phyloP scores from a whole-genome alignment of 495 filamentous ascomycete genomes.

The Xylaria bambusicola region DNA sequence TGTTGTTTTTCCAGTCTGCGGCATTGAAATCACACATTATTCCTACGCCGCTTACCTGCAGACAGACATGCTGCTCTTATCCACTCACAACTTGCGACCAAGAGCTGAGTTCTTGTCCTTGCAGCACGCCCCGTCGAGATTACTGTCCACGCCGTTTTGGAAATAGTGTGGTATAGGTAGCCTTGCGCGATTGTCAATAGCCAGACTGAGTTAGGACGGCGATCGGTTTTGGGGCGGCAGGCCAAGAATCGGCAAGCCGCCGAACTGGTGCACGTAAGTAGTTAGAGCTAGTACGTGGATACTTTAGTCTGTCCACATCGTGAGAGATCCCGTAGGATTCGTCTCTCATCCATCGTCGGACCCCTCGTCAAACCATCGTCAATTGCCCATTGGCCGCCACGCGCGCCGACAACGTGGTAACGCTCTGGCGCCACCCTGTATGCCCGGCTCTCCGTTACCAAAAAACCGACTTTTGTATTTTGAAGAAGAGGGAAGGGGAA shows the following conservation, averaged over 20 bases:
- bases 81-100: conserved; percentile 1
- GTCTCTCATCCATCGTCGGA: too few species aligned
- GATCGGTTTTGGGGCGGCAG: neutral
- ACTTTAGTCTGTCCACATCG: too few species aligned
- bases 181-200: neutral
- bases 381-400: conserved; percentile 12
- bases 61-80: neutral
- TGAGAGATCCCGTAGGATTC: conserved; percentile 12
- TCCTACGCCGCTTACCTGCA: conserved; percentile 9
- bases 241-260: conserved; percentile 12
- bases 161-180: too few species aligned
- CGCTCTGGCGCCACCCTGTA: neutral
- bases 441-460: neutral
- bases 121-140: conserved; percentile 8
- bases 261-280: too few species aligned
- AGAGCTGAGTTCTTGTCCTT: neutral
- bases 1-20: neutral
- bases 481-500: too few species aligned
- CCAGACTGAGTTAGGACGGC: conserved; percentile 15
- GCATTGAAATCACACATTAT: neutral
- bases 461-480: too few species aligned
- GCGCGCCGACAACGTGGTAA: conserved; percentile 17
- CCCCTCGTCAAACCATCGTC: neutral
- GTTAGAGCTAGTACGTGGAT: too few species aligned
- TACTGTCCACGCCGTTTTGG: conserved; percentile 18